A percentile compares a stretch with the other conserved stretches of the same genome.
Evolutionary conservation across 2,329 filamentous ascomycete species (phyloP).

Genomic region (Chalaropsis thielavioides): DNA sequence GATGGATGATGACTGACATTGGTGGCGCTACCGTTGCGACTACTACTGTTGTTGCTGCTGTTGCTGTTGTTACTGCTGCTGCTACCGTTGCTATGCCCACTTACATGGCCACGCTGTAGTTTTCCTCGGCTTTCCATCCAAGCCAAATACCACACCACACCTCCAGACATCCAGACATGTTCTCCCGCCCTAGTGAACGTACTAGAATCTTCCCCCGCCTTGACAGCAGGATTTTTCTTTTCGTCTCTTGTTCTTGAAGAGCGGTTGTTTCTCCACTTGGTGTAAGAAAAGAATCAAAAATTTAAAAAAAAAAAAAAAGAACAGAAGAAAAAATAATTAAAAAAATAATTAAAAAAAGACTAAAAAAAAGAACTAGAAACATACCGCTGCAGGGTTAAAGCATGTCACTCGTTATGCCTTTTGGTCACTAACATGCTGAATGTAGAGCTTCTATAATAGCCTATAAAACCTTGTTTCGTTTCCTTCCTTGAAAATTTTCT

Average conservation of each 20-base stretch:
- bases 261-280: background rate
- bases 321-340: background rate
- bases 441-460: background rate
- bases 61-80: too few relatives aligned
- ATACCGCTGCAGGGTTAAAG: background rate
- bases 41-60: too few relatives aligned
- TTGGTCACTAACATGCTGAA: background rate
- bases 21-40: too few relatives aligned
- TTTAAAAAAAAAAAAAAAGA: too few relatives aligned
- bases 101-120: background rate
- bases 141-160: background rate
- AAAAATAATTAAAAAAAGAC: too few relatives aligned
- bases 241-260: background rate
- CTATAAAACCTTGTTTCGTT: too few relatives aligned
- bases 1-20: too few relatives aligned
- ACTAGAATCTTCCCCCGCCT: background rate
- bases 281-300: background rate
- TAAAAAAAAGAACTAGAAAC: too few relatives aligned
- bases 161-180: background rate
- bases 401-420: background rate
- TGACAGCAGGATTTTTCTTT: background rate
- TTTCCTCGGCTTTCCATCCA: background rate
- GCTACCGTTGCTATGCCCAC: background rate
- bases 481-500: slow-evolving; percentile 1
- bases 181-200: background rate